These are phyloP conservation scores for Coniochaeta sp. DNA, from an alignment of 2,329 filamentous ascomycete species.

Conservation along the genomic window DNA sequence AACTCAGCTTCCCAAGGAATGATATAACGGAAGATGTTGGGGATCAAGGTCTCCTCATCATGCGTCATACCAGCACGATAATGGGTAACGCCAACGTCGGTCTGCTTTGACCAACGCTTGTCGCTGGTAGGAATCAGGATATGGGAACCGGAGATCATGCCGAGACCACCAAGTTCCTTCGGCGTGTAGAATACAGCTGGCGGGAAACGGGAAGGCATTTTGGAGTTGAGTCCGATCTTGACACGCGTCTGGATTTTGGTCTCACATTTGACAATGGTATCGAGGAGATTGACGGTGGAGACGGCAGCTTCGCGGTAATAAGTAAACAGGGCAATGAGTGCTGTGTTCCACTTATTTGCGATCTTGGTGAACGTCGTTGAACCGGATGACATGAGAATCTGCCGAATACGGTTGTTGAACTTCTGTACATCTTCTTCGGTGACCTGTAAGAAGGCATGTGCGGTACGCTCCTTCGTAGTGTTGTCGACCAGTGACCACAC, in stretches of 20 bases:
- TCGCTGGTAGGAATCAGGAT: conserved; percentile 96
- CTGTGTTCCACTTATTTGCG: conserved; percentile 99
- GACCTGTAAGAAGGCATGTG: conserved; percentile 94
- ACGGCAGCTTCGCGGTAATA: conserved; percentile 98
- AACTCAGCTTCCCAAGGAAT: conserved; percentile 99
- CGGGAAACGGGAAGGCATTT: conserved; percentile 98
- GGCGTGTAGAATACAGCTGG: conserved; percentile 98
- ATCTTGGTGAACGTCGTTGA: conserved; percentile 99
- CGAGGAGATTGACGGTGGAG: conserved; percentile 85
- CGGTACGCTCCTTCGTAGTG: conserved; percentile 91
- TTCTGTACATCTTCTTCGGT: conserved; percentile 97
- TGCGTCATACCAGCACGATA: conserved; percentile 97
- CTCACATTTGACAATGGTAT: conserved; percentile 98
- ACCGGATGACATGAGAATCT: conserved; percentile 99
- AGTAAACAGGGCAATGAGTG: conserved; percentile 91
- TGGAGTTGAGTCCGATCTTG: conserved; percentile 97
- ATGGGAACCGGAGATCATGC: conserved; percentile 98
- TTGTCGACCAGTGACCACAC: conserved; percentile 98
- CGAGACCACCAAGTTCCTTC: conserved; percentile 91
- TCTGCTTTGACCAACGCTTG: conserved; percentile 98
- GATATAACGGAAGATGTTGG: conserved; percentile 98
- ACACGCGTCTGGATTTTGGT: conserved; percentile 99
- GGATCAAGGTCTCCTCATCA: conserved; percentile 94
- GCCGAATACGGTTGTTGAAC: conserved; percentile 97
- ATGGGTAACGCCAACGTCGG: conserved; percentile 92